Evolutionary conservation across 208 protist genomes (phyloP).

Genomic region (Trichomonas gallinae): DNA sequence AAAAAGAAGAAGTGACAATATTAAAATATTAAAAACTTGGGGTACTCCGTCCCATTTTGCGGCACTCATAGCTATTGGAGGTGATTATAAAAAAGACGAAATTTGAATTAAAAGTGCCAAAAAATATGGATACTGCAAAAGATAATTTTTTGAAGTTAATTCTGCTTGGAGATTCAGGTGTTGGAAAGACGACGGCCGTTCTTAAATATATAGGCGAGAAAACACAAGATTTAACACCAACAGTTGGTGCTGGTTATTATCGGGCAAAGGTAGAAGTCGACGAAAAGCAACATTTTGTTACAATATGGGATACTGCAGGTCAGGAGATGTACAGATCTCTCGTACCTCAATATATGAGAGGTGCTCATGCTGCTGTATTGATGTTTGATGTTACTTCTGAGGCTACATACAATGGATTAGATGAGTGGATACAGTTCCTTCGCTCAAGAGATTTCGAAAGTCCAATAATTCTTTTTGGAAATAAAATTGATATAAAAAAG

Average conservation of each 20-base stretch:
- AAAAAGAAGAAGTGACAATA: too few relatives aligned
- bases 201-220: neutral
- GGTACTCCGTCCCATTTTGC: too few relatives aligned
- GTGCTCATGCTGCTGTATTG: neutral
- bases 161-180: neutral
- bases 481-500: neutral
- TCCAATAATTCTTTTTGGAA: neutral
- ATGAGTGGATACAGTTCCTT: neutral
- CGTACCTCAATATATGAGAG: neutral
- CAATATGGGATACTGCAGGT: neutral
- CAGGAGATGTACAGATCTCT: neutral
- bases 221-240: neutral
- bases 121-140: neutral
- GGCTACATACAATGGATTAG: neutral
- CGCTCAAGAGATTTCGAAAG: too few relatives aligned
- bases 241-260: neutral
- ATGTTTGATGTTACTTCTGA: neutral
- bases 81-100: too few relatives aligned
- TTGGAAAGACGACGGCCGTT: neutral
- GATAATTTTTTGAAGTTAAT: neutral
- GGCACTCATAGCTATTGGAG: too few relatives aligned
- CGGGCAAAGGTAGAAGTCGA: neutral
- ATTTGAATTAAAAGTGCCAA: too few relatives aligned
- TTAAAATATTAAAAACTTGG: too few relatives aligned
- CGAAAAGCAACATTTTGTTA: neutral